Evolutionary conservation across 305 asterid species (phyloP).

Genomic region (Rubia peregrina): DNA sequence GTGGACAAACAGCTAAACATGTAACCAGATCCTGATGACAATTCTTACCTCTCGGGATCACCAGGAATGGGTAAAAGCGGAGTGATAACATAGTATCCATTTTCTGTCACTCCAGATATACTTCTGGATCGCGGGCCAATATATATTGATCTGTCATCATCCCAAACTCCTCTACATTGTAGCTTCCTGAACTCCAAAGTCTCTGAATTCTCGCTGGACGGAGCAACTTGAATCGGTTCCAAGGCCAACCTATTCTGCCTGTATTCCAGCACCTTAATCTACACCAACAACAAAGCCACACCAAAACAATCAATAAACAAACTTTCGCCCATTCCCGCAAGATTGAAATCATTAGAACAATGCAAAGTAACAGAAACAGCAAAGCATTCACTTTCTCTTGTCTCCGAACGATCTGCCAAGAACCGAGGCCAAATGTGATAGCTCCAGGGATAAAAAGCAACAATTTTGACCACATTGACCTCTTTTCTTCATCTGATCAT

Average conservation of each 20-base stretch:
- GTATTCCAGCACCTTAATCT: conserved; percentile 72
- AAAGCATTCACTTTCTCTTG: conserved; percentile 58
- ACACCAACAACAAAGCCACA: conserved; percentile 19
- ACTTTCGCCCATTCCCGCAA: background rate
- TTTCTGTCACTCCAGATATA: conserved; percentile 93
- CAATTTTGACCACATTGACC: conserved; percentile 74
- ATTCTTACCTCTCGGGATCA: conserved; percentile 53
- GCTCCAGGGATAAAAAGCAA: conserved; percentile 84
- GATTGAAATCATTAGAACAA: background rate
- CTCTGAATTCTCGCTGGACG: conserved; percentile 36
- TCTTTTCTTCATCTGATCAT: conserved; percentile 43
- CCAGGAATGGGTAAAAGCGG: conserved; percentile 64
- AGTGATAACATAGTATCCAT: conserved; percentile 77
- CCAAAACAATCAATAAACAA: conserved; percentile 11
- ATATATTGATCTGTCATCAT: conserved; percentile 65
- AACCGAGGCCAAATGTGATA: conserved; percentile 82
- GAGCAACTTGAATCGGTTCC: conserved; percentile 52
- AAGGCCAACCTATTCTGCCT: conserved; percentile 52
- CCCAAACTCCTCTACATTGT: conserved; percentile 62
- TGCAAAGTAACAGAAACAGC: background rate
- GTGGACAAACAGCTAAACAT: background rate
- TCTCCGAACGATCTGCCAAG: conserved; percentile 88
- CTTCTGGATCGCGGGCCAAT: conserved; percentile 94
- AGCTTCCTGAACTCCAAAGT: conserved; percentile 72
- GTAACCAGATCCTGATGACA: background rate